These are phyloP conservation scores for Manihot esculenta DNA, from an alignment of 441 rosid species.

Conservation along the genomic window DNA sequence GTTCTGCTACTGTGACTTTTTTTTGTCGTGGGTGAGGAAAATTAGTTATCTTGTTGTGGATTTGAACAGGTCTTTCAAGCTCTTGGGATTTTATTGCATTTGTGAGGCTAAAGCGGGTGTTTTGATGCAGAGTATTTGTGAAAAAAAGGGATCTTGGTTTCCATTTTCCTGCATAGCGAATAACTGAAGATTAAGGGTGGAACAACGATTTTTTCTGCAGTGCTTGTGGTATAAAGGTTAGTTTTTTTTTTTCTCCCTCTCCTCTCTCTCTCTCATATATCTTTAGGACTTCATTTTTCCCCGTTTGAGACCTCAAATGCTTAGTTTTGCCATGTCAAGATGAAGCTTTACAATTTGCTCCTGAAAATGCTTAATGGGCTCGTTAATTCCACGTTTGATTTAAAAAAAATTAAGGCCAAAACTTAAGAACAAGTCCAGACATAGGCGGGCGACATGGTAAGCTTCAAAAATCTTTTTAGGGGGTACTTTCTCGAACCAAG, in stretches of 20 bases:
- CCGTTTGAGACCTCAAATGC: neutral
- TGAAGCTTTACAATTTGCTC: neutral
- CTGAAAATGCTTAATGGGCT: neutral
- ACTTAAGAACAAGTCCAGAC: neutral
- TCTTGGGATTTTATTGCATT: neutral
- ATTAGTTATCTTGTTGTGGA: neutral
- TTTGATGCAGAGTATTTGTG: constrained; percentile 17
- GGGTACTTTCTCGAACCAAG: neutral
- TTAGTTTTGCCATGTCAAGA: neutral
- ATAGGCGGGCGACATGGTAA: neutral
- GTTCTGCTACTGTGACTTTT: neutral
- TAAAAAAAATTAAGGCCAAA: neutral
- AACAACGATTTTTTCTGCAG: constrained; percentile 10
- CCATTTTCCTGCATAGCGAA: neutral
- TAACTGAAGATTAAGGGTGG: neutral
- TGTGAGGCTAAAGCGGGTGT: neutral
- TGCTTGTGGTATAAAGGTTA: constrained; percentile 19
- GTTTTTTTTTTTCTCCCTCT: neutral
- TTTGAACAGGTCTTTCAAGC: neutral
- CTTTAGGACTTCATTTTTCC: neutral
- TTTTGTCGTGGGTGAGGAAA: neutral
- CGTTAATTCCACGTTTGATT: neutral
- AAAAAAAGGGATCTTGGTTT: constrained; percentile 23
- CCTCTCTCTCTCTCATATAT: neutral
- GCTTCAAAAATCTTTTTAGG: neutral